phyloP scores from a whole-genome alignment of 345 rosid species.

The Salix koriyanagi region DNA sequence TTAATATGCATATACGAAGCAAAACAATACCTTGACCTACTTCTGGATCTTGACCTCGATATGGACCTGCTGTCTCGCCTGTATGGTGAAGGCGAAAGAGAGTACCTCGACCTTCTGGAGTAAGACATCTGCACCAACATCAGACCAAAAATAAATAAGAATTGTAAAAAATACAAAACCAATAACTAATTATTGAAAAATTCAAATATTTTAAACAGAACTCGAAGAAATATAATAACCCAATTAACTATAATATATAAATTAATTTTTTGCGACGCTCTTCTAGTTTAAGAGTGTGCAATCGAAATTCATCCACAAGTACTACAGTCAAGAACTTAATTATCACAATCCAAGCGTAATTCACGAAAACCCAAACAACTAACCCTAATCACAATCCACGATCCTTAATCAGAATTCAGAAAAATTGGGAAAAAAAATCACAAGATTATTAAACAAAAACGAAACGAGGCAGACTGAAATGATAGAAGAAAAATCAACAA shows the following conservation, averaged over 20 bases:
- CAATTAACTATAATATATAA: not conserved
- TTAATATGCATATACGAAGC: not conserved
- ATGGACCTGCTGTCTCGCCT: constrained; percentile 43
- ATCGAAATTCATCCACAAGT: not conserved
- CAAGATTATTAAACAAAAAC: not conserved
- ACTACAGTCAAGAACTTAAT: not conserved
- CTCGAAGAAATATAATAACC: not conserved
- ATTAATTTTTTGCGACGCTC: too few relatives aligned
- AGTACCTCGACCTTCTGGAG: constrained; percentile 64
- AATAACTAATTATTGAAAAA: not conserved
- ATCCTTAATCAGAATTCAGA: not conserved
- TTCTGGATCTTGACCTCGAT: constrained; percentile 40
- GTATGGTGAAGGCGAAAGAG: constrained; percentile 55
- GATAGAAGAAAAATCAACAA: not conserved
- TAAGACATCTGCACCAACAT: constrained; percentile 60
- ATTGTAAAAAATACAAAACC: not conserved
- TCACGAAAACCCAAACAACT: not conserved
- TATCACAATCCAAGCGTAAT: not conserved
- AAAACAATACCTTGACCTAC: constrained; percentile 53
- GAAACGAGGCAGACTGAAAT: not conserved
- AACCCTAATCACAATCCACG: not conserved
- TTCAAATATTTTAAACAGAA: too few relatives aligned
- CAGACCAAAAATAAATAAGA: not conserved
- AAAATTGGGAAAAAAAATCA: not conserved
- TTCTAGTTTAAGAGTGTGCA: not conserved